phyloP scores from a whole-genome alignment of 768 basidiomycete genomes.

The Russula ochroleuca region DNA sequence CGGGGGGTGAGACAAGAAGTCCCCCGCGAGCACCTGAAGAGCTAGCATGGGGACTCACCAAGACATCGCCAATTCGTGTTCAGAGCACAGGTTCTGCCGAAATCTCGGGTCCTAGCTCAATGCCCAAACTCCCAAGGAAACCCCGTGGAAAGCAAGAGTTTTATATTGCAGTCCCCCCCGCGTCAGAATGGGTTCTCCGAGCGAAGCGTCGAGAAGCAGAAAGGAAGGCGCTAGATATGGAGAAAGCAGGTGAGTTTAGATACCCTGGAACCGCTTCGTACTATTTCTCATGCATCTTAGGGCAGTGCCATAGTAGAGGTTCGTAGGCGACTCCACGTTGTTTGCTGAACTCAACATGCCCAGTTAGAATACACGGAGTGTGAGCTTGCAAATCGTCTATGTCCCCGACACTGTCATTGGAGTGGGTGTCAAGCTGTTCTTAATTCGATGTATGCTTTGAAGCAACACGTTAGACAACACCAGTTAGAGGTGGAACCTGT shows the following conservation, averaged over 20 bases:
- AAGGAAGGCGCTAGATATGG: neutral
- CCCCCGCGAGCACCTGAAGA: neutral
- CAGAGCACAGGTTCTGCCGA: neutral
- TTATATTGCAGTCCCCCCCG: constrained; percentile 16
- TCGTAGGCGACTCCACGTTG: constrained; percentile 8
- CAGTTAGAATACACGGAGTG: constrained; percentile 21
- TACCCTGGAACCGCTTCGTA: neutral
- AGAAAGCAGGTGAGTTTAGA: constrained; percentile 6
- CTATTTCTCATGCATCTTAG: constrained; percentile 8
- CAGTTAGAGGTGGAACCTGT: constrained; percentile 20
- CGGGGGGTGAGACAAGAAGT: neutral
- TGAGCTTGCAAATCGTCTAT: constrained; percentile 22
- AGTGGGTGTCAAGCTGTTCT: constrained; percentile 23
- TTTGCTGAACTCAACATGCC: constrained; percentile 11
- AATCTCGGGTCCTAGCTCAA: neutral
- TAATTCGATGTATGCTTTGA: constrained; percentile 26
- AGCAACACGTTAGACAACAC: constrained; percentile 24
- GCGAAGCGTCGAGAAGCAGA: constrained; percentile 16
- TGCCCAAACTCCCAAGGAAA: neutral
- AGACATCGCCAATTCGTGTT: neutral
- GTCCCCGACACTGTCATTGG: constrained; percentile 23
- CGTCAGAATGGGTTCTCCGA: constrained; percentile 18
- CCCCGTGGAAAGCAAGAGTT: constrained; percentile 3
- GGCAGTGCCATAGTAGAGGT: constrained; percentile 14
- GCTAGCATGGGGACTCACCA: neutral